Percentiles rank a stretch among this genome's conserved stretches.
phyloP scores from a whole-genome alignment of 73 alveolate genomes.

The Paramecium sexaurelia region DNA sequence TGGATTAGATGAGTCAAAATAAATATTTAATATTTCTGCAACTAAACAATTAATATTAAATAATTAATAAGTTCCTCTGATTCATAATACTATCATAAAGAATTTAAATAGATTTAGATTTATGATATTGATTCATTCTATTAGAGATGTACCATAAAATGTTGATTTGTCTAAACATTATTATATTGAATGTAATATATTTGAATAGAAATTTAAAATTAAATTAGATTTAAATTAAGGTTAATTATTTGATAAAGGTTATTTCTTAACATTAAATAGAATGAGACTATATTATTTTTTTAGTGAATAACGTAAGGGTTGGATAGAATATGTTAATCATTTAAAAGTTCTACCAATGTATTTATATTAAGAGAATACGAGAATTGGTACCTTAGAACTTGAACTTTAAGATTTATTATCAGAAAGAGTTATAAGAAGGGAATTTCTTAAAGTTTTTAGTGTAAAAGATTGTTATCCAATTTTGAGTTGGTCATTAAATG shows the following conservation, averaged over 20 bases:
- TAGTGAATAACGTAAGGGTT: constrained; percentile 62
- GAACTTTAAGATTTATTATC: constrained; percentile 53
- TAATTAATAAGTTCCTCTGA: constrained; percentile 27
- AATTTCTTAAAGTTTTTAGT: constrained; percentile 43
- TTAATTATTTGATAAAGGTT: constrained; percentile 50
- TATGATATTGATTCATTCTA: constrained; percentile 54
- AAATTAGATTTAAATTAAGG: constrained; percentile 33
- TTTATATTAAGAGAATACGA: constrained; percentile 31
- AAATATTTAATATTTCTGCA: constrained; percentile 60
- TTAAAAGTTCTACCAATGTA: constrained; percentile 54
- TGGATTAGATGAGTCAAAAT: not conserved
- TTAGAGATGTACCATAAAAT: constrained; percentile 63
- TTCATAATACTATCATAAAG: constrained; percentile 55
- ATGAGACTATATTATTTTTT: constrained; percentile 77
- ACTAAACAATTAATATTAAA: constrained; percentile 43
- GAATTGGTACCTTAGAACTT: constrained; percentile 55
- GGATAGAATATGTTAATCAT: constrained; percentile 32
- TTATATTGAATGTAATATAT: constrained; percentile 71
- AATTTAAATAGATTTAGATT: constrained; percentile 59
- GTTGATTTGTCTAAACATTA: constrained; percentile 64
- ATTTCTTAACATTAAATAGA: constrained; percentile 68
- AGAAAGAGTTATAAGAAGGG: constrained; percentile 64
- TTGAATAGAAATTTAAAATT: constrained; percentile 65
- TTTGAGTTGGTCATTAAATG: constrained; percentile 62
- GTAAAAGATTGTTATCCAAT: constrained; percentile 48